A percentile compares a stretch with the other conserved stretches of the same genome.
Conservation (phyloP, 257 asterid genomes). For the Nicotiana obtusifolia region DNA sequence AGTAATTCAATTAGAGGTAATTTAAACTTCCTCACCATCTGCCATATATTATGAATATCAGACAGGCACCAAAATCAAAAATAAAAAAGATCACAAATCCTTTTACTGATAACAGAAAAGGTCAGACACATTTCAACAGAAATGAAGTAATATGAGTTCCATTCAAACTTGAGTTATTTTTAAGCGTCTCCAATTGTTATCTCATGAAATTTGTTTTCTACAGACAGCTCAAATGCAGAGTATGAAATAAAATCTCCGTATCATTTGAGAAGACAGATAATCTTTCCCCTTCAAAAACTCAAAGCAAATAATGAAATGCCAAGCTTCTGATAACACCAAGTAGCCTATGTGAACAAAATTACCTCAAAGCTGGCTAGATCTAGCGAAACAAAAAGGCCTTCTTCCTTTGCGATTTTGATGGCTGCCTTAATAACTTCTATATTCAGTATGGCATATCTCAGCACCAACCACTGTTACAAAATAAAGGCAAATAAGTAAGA, state of each 20-base stretch:
- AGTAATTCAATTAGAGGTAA: conserved; percentile 62
- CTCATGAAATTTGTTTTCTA: not conserved
- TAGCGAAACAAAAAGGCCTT: conserved; percentile 76
- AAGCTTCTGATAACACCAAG: not conserved
- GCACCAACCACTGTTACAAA: conserved; percentile 76
- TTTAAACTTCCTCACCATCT: conserved; percentile 93
- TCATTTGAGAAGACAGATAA: not conserved
- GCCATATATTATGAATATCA: conserved; percentile 10
- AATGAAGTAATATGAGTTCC: not conserved
- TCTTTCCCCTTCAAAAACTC: not conserved
- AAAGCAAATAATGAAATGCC: not conserved
- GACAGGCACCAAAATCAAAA: not conserved
- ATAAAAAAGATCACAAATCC: not conserved
- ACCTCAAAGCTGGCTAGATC: conserved; percentile 99
- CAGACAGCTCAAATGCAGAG: not conserved
- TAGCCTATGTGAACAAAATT: conserved; percentile 2
- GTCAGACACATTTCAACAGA: not conserved
- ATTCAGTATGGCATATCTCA: conserved; percentile 74
- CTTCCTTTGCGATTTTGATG: conserved; percentile 77
- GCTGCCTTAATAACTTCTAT: conserved; percentile 70
- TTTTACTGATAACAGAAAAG: not conserved
- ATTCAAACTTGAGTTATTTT: not conserved
- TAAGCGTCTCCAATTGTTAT: not conserved
- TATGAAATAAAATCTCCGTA: not conserved
- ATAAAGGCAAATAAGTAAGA: conserved; percentile 14